Evolutionary conservation across 768 basidiomycete genomes (phyloP).

Genomic region (Auricularia sp.): DNA sequence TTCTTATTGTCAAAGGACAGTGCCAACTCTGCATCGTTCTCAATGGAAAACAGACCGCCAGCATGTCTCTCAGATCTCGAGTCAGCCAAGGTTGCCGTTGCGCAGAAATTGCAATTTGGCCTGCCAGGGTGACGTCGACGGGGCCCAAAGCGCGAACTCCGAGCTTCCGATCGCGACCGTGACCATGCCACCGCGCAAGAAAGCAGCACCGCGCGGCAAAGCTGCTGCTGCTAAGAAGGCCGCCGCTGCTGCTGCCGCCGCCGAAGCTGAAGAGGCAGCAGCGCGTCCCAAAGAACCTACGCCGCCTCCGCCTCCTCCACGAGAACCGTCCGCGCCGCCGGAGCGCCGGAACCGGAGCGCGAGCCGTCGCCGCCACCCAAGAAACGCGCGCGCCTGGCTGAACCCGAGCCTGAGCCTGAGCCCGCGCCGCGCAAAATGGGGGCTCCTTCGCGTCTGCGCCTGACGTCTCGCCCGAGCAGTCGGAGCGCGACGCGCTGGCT

Average conservation of each 20-base stretch:
- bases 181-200: slow-evolving; percentile 1
- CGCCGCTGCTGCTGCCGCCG: neutral
- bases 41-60: too few species aligned
- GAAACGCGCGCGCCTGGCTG: neutral
- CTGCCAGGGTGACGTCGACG: too few species aligned
- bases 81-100: too few species aligned
- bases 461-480: neutral
- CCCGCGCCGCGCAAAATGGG: neutral
- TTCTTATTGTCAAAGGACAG: too few species aligned
- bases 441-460: neutral
- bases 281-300: neutral
- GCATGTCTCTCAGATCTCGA: too few species aligned
- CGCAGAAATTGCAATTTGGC: too few species aligned
- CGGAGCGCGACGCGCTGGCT: neutral
- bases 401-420: neutral
- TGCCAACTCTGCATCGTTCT: too few species aligned
- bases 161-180: neutral
- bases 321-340: neutral
- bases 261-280: neutral
- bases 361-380: neutral
- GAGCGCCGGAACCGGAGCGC: too few species aligned
- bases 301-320: neutral
- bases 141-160: too few species aligned
- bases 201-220: neutral
- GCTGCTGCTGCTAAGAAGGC: neutral